Conservation (phyloP, 1,284 basidiomycete species). For the Apiotrichum sp. region DNA sequence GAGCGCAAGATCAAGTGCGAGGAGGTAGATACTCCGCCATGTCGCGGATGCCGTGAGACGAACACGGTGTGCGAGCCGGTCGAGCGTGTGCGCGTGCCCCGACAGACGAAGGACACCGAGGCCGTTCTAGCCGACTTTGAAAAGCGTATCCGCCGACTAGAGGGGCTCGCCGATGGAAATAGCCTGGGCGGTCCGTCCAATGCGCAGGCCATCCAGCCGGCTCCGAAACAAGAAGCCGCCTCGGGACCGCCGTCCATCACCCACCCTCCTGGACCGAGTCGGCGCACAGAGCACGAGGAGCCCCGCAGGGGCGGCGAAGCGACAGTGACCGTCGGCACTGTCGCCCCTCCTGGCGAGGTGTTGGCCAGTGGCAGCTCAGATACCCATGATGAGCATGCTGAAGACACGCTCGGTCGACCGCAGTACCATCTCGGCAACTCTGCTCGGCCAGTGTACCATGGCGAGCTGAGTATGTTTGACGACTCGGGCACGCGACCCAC, state of each 20-base stretch:
- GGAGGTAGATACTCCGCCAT: conserved; percentile 4
- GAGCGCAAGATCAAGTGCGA: conserved; percentile 12
- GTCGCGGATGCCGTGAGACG: conserved; percentile 4
- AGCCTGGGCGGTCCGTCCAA: not conserved
- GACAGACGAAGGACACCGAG: conserved; percentile 1
- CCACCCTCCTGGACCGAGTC: no score
- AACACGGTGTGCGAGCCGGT: conserved; percentile 10
- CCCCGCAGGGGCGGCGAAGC: not conserved
- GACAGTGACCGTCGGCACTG: not conserved
- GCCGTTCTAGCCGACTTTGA: not conserved
- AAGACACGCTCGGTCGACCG: not conserved
- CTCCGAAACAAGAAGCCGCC: no score
- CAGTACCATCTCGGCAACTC: conserved; percentile 5
- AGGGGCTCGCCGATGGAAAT: not conserved
- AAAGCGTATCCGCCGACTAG: conserved; percentile 2
- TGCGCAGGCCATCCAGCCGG: no score
- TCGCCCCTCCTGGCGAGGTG: not conserved
- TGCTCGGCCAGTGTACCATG: conserved; percentile 4
- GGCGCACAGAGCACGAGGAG: not conserved
- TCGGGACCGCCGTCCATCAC: no score
- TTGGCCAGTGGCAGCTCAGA: not conserved
- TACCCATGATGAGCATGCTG: not conserved
- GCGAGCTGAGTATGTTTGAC: conserved; percentile 9
- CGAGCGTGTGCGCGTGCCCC: not conserved
- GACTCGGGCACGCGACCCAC: conserved; percentile 1